These are phyloP conservation scores for Microbotryomycetes sp. DNA, from an alignment of 1,284 basidiomycete species.

Conservation along the genomic window DNA sequence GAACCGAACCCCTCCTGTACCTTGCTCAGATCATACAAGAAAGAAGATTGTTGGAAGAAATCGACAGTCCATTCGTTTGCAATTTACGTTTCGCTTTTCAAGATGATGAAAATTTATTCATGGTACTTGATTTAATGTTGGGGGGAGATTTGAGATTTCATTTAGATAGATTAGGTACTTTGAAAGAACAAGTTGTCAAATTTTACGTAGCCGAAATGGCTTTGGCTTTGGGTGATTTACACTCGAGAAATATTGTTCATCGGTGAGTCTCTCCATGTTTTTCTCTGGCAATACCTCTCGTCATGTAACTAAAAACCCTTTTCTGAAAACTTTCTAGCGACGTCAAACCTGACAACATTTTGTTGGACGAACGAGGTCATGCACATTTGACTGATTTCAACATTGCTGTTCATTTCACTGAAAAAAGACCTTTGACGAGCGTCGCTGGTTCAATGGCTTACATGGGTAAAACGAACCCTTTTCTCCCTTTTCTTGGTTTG, in stretches of 20 bases:
- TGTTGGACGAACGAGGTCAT: constrained; percentile 85
- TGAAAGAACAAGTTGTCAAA: constrained; percentile 72
- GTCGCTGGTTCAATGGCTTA: constrained; percentile 97
- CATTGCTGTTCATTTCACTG: constrained; percentile 93
- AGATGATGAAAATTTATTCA: constrained; percentile 96
- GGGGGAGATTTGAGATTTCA: constrained; percentile 93
- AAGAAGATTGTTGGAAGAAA: constrained; percentile 83
- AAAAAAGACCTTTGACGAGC: constrained; percentile 73
- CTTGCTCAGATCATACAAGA: constrained; percentile 79
- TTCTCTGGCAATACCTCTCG: background rate
- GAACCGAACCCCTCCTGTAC: background rate
- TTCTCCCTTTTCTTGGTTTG: background rate
- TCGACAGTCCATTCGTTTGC: constrained; percentile 89
- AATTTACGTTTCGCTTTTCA: constrained; percentile 96
- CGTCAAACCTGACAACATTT: constrained; percentile 93
- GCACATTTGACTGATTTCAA: constrained; percentile 98
- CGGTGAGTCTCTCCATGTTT: constrained; percentile 53
- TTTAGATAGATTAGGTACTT: constrained; percentile 67
- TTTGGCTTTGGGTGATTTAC: constrained; percentile 79
- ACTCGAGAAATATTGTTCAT: constrained; percentile 86
- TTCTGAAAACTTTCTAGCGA: constrained; percentile 53
- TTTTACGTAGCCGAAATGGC: constrained; percentile 90
- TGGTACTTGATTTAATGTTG: constrained; percentile 92
- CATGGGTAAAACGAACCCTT: constrained; percentile 55
- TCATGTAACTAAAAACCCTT: no score